phyloP scores from a whole-genome alignment of 2,329 filamentous ascomycete species.

The Neopestalotiopsis sp. region DNA sequence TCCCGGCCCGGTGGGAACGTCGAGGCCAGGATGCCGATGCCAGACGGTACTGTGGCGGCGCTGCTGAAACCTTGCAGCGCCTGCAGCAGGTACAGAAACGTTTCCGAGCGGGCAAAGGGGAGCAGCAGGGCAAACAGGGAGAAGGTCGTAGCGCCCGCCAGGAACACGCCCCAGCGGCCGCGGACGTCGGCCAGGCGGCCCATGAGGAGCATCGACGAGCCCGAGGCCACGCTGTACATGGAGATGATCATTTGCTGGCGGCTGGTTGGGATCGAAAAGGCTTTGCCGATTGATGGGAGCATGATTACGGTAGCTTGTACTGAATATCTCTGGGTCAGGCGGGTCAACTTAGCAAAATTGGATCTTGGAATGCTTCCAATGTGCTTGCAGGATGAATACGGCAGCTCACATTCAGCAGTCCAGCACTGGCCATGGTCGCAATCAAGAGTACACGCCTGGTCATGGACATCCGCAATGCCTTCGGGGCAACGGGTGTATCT shows the following conservation, averaged over 20 bases:
- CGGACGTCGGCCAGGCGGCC: constrained; percentile 54
- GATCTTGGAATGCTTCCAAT: background rate
- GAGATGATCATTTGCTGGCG: background rate
- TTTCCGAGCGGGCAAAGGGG: constrained; percentile 58
- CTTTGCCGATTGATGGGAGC: background rate
- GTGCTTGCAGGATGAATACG: background rate
- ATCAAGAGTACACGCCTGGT: background rate
- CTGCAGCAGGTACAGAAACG: constrained; percentile 65
- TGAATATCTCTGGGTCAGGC: background rate
- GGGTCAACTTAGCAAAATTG: background rate
- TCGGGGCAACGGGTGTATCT: background rate
- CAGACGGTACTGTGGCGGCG: constrained; percentile 62
- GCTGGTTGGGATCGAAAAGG: background rate
- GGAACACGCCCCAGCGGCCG: constrained; percentile 50
- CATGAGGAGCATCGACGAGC: constrained; percentile 53
- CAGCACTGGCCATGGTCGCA: background rate
- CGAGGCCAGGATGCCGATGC: constrained; percentile 63
- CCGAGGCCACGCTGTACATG: constrained; percentile 18
- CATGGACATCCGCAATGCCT: background rate
- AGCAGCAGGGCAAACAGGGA: constrained; percentile 59
- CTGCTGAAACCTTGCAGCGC: constrained; percentile 65
- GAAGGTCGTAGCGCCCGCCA: constrained; percentile 53
- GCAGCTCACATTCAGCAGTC: background rate
- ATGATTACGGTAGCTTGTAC: background rate
- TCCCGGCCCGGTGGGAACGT: constrained; percentile 64